Evolutionary conservation across 2,329 filamentous ascomycete genomes (phyloP).

Genomic region (Venturia aucupariae): DNA sequence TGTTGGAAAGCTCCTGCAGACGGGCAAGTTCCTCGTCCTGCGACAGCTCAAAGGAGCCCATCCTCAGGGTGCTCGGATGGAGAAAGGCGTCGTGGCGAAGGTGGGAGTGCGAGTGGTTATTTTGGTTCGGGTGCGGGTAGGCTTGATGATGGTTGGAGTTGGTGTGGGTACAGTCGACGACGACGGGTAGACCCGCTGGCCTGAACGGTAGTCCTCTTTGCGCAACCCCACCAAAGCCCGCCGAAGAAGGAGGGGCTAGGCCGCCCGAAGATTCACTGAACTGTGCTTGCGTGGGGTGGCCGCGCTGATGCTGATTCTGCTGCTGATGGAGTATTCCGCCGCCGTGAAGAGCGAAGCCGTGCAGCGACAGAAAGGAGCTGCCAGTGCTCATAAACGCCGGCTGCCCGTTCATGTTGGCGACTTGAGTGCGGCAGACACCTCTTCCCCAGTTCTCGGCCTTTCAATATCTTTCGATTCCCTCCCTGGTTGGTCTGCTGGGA

Average conservation of each 20-base stretch:
- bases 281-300: neutral
- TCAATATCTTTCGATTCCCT: neutral
- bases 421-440: neutral
- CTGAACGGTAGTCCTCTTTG: conserved; percentile 10
- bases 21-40: conserved; percentile 49
- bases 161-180: conserved; percentile 5
- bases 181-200: conserved; percentile 14
- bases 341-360: neutral
- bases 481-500: neutral
- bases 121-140: conserved; percentile 10
- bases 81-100: conserved; percentile 16
- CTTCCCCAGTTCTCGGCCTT: neutral
- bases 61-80: conserved; percentile 22
- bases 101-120: conserved; percentile 16
- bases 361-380: neutral
- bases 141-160: conserved; percentile 6
- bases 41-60: conserved; percentile 27
- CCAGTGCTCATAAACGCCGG: conserved; percentile 3
- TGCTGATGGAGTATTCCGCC: neutral
- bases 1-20: conserved; percentile 52
- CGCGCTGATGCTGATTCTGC: neutral
- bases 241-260: conserved; percentile 2
- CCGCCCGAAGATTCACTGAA: neutral
- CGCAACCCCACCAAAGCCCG: neutral
- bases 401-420: conserved; percentile 8